Evolutionary conservation across 2,329 filamentous ascomycete genomes (phyloP).

Genomic region (Pseudopyricularia cyperi): DNA sequence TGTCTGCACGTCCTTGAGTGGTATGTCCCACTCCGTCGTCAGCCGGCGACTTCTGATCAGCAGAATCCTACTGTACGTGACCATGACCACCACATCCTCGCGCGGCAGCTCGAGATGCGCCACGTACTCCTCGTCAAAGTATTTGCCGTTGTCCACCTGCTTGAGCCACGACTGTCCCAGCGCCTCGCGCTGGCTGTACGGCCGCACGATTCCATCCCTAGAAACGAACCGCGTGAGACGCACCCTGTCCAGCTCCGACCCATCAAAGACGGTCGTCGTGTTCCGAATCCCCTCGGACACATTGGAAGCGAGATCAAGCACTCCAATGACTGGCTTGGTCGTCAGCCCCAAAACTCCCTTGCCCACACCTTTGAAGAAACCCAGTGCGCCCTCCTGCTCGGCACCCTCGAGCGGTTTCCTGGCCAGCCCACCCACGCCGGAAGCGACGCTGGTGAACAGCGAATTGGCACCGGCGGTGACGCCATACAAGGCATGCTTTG

Average conservation of each 20-base stretch:
- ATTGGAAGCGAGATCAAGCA: constrained; percentile 93
- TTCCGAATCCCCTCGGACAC: constrained; percentile 96
- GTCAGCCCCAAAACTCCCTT: constrained; percentile 91
- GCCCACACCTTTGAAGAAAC: constrained; percentile 95
- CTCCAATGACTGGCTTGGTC: constrained; percentile 92
- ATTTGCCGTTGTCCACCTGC: constrained; percentile 92
- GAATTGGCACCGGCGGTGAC: constrained; percentile 93
- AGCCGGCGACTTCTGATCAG: constrained; percentile 78
- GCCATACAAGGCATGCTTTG: constrained; percentile 93
- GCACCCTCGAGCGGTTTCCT: constrained; percentile 91
- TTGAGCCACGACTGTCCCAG: constrained; percentile 98
- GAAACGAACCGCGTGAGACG: constrained; percentile 89
- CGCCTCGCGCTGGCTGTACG: constrained; percentile 88
- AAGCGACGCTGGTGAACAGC: constrained; percentile 82
- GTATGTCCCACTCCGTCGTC: constrained; percentile 89
- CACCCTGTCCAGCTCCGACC: constrained; percentile 84
- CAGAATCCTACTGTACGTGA: constrained; percentile 80
- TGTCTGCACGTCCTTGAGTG: constrained; percentile 89
- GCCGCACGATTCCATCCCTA: constrained; percentile 82
- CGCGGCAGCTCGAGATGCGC: constrained; percentile 85
- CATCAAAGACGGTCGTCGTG: constrained; percentile 96
- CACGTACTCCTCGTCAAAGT: constrained; percentile 96
- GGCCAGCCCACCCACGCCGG: constrained; percentile 84
- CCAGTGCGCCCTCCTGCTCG: constrained; percentile 84
- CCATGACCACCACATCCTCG: constrained; percentile 79